Percentiles rank a stretch among this genome's conserved stretches.
Conservation (phyloP, 768 basidiomycete species). For the Holtermanniella nyarrowii region DNA sequence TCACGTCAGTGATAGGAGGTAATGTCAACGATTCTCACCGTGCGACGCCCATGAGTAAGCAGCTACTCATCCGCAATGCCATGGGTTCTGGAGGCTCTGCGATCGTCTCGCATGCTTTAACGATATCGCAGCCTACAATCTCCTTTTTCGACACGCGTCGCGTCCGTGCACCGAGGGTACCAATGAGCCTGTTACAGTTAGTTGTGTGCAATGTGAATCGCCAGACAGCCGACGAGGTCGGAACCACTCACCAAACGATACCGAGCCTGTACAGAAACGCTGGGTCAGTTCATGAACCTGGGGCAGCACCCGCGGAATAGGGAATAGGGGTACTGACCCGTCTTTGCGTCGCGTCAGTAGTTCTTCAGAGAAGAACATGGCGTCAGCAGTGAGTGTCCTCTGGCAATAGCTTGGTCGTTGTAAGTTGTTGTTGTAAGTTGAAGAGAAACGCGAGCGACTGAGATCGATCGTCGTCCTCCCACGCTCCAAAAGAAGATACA, state of each 20-base stretch:
- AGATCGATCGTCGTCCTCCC: background rate
- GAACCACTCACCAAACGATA: conserved; percentile 43
- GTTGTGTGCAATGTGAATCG: no score
- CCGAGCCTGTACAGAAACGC: conserved; percentile 19
- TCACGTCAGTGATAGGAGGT: background rate
- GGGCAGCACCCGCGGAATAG: no score
- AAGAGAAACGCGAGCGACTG: conserved; percentile 5
- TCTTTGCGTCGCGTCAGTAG: conserved; percentile 70
- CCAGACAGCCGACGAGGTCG: conserved; percentile 45
- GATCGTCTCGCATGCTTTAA: conserved; percentile 68
- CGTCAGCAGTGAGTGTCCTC: background rate
- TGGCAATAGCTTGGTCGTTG: no score
- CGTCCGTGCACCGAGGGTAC: conserved; percentile 77
- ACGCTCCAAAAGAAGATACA: background rate
- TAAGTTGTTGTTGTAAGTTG: no score
- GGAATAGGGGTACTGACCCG: no score
- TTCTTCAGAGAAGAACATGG: conserved; percentile 81
- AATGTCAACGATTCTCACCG: conserved; percentile 48
- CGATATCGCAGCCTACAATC: conserved; percentile 73
- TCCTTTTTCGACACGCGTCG: conserved; percentile 72
- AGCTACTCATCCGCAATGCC: conserved; percentile 74
- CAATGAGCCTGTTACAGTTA: conserved; percentile 65
- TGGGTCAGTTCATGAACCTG: background rate
- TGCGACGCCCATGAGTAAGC: conserved; percentile 78
- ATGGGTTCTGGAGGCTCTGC: conserved; percentile 74